Evolutionary conservation across 257 asterid species (phyloP), one percentile per base, ranked within the genome.

Genomic region (Solanum corneliomulleri): DNA sequence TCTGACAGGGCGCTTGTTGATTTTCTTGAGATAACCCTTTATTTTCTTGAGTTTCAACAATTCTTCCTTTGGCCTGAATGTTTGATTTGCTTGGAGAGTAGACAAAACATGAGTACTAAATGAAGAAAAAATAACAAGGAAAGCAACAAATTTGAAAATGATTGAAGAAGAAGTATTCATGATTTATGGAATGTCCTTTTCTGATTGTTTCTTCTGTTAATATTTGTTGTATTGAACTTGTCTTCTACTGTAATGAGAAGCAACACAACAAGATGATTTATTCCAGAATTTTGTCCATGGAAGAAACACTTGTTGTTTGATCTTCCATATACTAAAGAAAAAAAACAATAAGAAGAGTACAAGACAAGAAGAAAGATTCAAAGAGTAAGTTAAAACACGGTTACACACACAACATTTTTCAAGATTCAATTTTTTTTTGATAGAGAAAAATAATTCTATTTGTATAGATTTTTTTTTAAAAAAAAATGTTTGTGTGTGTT

Each of bases 1-100:
- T 87, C 92, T 95, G 91, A 93, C 91, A 4, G 98, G 90, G 44
- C 98, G 95, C 85, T 95, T 96, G 90, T 96, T 96, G 94, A 96
- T 95, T 88, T 88, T 94, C 85, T 64, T 93, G 11, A 96, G 93
- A 62, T 92, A 93, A 44, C 75, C 91, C 85, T 91, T 92, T 37
- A 94, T 85, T 85, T 90, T 96, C 93, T 86, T 93, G 83, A 92
- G 29, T 37, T 87, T 92, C 39, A 85, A 88, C 87, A 93, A 66
- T 86, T 95, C 95, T 9, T 90, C 90, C 11, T 37, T 77, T 6
- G 96, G 94, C 86, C 92, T 91, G 90, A 93, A 88, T 41, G 99
- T 96, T 56, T 91, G 96, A 78, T 96, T 95, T 12, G 88, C 37
- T 4, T 85, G 86, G 29, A 21, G 60, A n/a, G 47, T 56, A 16